Base-by-base conservation (phyloP, 768 basidiomycete species). In the Russula griseocarnosa region DNA sequence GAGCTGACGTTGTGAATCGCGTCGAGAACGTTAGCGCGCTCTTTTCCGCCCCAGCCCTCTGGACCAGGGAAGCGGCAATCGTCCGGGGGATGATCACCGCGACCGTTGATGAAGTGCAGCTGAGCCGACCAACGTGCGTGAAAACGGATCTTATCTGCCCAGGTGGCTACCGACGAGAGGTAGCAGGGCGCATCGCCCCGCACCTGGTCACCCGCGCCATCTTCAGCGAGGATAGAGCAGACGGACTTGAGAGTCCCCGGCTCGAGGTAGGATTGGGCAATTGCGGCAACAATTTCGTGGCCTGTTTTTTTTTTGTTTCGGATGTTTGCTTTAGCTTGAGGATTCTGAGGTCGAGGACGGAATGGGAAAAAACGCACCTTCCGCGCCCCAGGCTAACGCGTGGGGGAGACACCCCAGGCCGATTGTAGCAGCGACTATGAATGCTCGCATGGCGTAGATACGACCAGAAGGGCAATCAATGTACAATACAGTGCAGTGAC, bases 201-300 rank as follows among this genome's bases (percentile, higher is more conserved):
- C 60, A 67, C 16, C 70, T 76, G 61, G 13, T 53, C 30, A 26
- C 0, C 7, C 13, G 11, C 22, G 47, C 24, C 1, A 40, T 61
- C 61, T 7, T 76, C 74, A 66, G 86, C 80, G 67, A 97, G 86
- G 69, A 98, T 86, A 32, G 77, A 74, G 67, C 88, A 91, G 59
- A 97, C 76, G 36, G 79, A 80, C 2, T 83, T 79, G 46, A 87
- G 79, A 5, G 88, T 86, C 2, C 76, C 77, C 0, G 91, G 90
- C 72, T 92, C 83, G 3, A 98, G 82, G 73, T 97, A 85, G 63
- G 95, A 92, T 73, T 98, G 90, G 1, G 96, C 96, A 61, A 98
- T 90, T 5, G 94, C 96, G 1, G 94, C 95, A 6, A 93, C 84
- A 36, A 97, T 87, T 77, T 97, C 90, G 70, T 98, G 95, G 4